These are phyloP conservation scores for Adansonia gregorii DNA, from an alignment of 441 rosid genomes.

Conservation along the genomic window DNA sequence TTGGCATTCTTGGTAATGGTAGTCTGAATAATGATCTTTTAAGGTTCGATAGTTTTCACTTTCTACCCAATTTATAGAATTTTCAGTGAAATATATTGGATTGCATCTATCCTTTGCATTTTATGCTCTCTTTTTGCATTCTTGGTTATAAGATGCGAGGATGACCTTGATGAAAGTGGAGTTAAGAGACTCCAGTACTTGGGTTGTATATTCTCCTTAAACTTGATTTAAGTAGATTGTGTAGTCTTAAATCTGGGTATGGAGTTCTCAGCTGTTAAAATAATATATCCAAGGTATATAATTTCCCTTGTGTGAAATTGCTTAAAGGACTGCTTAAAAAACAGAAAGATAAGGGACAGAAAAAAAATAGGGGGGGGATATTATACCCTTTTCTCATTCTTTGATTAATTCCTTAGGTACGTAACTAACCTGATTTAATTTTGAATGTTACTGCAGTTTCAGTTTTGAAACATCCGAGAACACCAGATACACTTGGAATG, in stretches of 20 bases:
- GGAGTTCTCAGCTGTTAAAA: neutral
- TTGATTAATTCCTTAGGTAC: neutral
- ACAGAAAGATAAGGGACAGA: neutral
- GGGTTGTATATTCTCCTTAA: neutral
- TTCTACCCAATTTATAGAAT: neutral
- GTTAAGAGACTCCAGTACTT: neutral
- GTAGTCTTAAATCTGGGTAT: neutral
- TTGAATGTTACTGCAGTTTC: conserved; percentile 29
- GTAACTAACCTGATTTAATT: conserved; percentile 21
- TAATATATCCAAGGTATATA: neutral
- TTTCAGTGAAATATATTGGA: neutral
- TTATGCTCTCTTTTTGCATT: neutral
- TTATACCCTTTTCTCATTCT: neutral
- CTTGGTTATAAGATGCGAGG: neutral
- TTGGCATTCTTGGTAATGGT: conserved; percentile 16
- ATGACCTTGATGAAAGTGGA: neutral
- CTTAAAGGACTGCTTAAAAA: neutral
- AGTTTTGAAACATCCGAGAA: conserved; percentile 39
- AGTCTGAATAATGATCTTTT: neutral
- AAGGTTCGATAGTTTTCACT: neutral
- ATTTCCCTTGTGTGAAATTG: neutral
- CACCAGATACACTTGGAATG: conserved; percentile 41
- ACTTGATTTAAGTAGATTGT: neutral
- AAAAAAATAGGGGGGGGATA: neutral
- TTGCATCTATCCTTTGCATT: conserved; percentile 1